A percentile compares a stretch with the other conserved stretches of the same genome.
These are phyloP conservation scores for Megacollybia marginata DNA, from an alignment of 768 basidiomycete species.

Conservation along the genomic window DNA sequence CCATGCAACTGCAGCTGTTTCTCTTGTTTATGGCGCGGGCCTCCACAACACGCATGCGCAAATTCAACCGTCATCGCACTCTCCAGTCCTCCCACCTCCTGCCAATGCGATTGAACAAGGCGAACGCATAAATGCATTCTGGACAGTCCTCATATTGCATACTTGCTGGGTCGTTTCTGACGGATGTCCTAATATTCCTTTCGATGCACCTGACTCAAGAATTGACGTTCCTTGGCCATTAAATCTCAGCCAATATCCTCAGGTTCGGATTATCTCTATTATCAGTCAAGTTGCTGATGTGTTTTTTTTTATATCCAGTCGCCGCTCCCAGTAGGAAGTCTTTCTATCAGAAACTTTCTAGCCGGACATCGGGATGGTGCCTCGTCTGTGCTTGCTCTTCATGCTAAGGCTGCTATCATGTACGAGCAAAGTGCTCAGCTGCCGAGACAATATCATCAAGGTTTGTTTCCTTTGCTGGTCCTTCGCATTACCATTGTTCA, in stretches of 20 bases:
- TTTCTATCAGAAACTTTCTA: constrained; percentile 21
- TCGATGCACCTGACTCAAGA: constrained; percentile 22
- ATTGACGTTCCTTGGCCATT: constrained; percentile 31
- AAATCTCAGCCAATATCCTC: not conserved
- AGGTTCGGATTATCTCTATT: too few relatives aligned
- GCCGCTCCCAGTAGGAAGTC: constrained; percentile 4
- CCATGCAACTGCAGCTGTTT: constrained; percentile 39
- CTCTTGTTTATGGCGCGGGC: constrained; percentile 27
- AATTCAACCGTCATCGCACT: constrained; percentile 6
- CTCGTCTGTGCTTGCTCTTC: constrained; percentile 17
- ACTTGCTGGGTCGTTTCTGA: constrained; percentile 38
- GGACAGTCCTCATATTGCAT: constrained; percentile 31
- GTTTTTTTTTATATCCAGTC: too few relatives aligned
- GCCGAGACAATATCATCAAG: constrained; percentile 6
- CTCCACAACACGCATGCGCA: constrained; percentile 25
- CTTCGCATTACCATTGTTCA: not conserved
- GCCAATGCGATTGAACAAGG: constrained; percentile 17
- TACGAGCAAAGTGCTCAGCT: constrained; percentile 22
- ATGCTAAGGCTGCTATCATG: constrained; percentile 25
- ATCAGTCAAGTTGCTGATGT: too few relatives aligned
- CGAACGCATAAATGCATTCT: constrained; percentile 27
- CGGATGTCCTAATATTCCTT: constrained; percentile 34
- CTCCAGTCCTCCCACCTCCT: constrained; percentile 18
- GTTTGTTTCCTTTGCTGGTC: constrained; percentile 10
- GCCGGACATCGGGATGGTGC: constrained; percentile 16